A percentile compares a stretch with the other conserved stretches of the same genome.
These are phyloP conservation scores for Saposhnikovia divaricata DNA, from an alignment of 129 eudicot species.

Conservation along the genomic window DNA sequence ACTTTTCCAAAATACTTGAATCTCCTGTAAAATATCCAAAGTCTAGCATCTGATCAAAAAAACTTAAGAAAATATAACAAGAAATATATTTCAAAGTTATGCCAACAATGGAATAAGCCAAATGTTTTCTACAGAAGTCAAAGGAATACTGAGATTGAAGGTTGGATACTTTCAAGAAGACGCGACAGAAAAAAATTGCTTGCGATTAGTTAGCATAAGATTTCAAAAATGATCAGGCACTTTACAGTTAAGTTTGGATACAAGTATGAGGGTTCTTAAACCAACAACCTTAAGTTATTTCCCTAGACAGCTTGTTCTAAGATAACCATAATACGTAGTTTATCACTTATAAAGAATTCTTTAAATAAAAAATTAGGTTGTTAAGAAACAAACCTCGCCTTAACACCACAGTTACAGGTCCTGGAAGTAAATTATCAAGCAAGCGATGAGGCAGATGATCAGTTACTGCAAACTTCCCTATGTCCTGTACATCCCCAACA, in stretches of 20 bases:
- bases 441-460: slow-evolving; percentile 70
- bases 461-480: slow-evolving; percentile 60
- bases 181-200: background rate
- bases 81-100: background rate
- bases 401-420: slow-evolving; percentile 90
- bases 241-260: background rate
- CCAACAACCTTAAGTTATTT: background rate
- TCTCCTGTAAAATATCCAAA: slow-evolving; percentile 48
- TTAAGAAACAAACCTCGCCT: slow-evolving; percentile 50
- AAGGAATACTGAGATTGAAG: background rate
- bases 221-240: background rate
- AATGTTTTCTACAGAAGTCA: background rate
- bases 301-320: background rate
- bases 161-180: slow-evolving; percentile 9
- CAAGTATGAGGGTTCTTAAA: background rate
- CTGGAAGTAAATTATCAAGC: slow-evolving; percentile 82
- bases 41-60: background rate
- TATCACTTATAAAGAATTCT: background rate
- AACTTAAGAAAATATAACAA: background rate
- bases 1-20: slow-evolving; percentile 79
- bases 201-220: background rate
- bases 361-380: background rate
- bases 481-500: slow-evolving; percentile 72
- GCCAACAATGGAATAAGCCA: background rate
- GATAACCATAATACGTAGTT: background rate